Evolutionary conservation across 73 alveolate genomes (phyloP), one percentile per base, ranked within the genome.

Genomic region (Paraurostyla sp.): DNA sequence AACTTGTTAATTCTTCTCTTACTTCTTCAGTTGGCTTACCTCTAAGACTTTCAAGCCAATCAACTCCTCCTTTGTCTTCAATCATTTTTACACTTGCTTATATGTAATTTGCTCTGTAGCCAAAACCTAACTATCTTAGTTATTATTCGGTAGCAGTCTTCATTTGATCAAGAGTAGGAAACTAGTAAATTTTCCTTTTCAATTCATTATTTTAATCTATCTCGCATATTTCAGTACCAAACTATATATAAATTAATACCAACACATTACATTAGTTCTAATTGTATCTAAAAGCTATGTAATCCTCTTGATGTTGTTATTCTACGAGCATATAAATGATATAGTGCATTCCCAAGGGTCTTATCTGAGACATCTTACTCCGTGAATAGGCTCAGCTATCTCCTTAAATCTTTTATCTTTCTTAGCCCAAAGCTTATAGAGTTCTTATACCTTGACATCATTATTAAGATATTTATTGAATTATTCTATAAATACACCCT

Each of bases 301-400:
- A 38, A 94, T 94, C 3, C 96, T 23, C 35, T 83, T 81, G 25
- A 94, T 93, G 85, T 94, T 63, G 57, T 91, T 90, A 84, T 92
- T 91, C 63, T 92, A 80, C 11, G 95, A 85, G 68, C 94, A 91
- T 0, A 94, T 82, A 60, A 94, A 94, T 13, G 96, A 88, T 15
- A 94, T 83, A 50, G 92, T 78, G 81, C 98, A 94, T 65, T 94
- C 98, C 88, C 91, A 94, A 7, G 96, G 95, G 56, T 76, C 92
- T 80, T 94, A 82, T 32, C 92, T 63, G n/a, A 94, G 87, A 38
- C 94, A 76, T 52, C 98, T 78, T 16, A 92, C 91, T n/a, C 96
- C 98, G 22, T 81, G 78, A 6, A 73, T n/a, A 36, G 73, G 62
- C 42, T 86, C 78, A 38, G 63, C 54, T 18, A 87, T 62, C 30